These are phyloP conservation scores for Aspergillus egyptiacus DNA, from an alignment of 495 filamentous ascomycete species.

Conservation along the genomic window DNA sequence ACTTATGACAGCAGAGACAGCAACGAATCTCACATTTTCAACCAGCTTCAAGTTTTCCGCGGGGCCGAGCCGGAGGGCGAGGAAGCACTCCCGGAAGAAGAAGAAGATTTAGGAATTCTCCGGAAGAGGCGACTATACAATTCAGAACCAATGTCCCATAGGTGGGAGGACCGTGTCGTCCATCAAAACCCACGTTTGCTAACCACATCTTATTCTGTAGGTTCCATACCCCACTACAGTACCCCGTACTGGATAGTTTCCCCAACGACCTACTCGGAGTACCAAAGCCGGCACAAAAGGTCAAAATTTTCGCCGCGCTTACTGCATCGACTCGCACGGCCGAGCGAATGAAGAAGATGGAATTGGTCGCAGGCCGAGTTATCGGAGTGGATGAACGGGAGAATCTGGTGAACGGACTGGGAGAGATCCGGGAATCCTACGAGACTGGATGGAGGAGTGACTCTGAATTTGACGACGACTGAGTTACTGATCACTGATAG, in stretches of 20 bases:
- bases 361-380: slow-evolving; percentile 50
- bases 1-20: slow-evolving; percentile 39
- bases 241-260: slow-evolving; percentile 79
- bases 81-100: slow-evolving; percentile 20
- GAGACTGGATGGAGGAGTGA: slow-evolving; percentile 86
- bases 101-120: slow-evolving; percentile 26
- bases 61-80: slow-evolving; percentile 38
- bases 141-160: slow-evolving; percentile 50
- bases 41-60: slow-evolving; percentile 47
- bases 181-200: background rate
- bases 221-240: slow-evolving; percentile 54
- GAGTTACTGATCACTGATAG: background rate
- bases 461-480: slow-evolving; percentile 76
- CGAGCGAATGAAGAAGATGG: slow-evolving; percentile 59
- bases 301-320: slow-evolving; percentile 59
- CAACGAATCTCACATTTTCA: slow-evolving; percentile 54
- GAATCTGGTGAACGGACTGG: slow-evolving; percentile 71
- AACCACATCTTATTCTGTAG: slow-evolving; percentile 34
- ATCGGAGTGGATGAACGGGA: slow-evolving; percentile 76
- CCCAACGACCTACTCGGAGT: slow-evolving; percentile 56
- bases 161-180: slow-evolving; percentile 39
- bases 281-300: slow-evolving; percentile 30
- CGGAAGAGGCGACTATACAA: slow-evolving; percentile 34
- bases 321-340: slow-evolving; percentile 69
- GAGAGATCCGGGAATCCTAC: slow-evolving; percentile 80